Percentiles rank a stretch among this genome's conserved stretches.
Conservation (phyloP, 345 rosid species). For the Heritiera fomes region DNA sequence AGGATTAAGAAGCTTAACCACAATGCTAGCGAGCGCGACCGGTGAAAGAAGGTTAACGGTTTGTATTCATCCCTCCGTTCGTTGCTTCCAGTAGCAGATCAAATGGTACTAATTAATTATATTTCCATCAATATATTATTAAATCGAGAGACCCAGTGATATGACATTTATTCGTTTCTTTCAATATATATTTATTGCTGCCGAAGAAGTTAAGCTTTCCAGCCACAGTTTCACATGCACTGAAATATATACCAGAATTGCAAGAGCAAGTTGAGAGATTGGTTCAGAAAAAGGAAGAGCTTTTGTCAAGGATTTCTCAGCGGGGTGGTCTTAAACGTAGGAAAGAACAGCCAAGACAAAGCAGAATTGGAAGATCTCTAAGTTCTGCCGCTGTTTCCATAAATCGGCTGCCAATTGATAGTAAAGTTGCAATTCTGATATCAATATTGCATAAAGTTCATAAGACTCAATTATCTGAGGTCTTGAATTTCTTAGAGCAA, state of each 20-base stretch:
- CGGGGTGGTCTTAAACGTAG: conserved; percentile 14
- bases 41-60: conserved; percentile 17
- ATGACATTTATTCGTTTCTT: not conserved
- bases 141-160: too few species aligned
- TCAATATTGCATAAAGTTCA: not conserved
- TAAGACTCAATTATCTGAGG: conserved; percentile 34
- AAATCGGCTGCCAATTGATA: conserved; percentile 36
- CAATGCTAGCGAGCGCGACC: conserved; percentile 17
- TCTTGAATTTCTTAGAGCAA: not conserved
- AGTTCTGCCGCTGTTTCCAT: conserved; percentile 31
- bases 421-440: conserved; percentile 42
- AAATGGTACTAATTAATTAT: not conserved
- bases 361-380: not conserved
- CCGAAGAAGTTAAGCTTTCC: conserved; percentile 62
- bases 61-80: conserved; percentile 20
- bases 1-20: conserved; percentile 9
- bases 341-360: not conserved
- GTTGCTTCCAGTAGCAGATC: conserved; percentile 6
- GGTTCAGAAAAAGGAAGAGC: conserved; percentile 45
- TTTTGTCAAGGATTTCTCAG: conserved; percentile 31
- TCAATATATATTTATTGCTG: not conserved
- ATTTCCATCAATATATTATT: not conserved
- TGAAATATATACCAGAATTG: conserved; percentile 59
- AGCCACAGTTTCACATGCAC: conserved; percentile 39
- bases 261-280: conserved; percentile 39